Conservation (phyloP, 768 basidiomycete genomes). For the Mrakia hoshinonis region DNA sequence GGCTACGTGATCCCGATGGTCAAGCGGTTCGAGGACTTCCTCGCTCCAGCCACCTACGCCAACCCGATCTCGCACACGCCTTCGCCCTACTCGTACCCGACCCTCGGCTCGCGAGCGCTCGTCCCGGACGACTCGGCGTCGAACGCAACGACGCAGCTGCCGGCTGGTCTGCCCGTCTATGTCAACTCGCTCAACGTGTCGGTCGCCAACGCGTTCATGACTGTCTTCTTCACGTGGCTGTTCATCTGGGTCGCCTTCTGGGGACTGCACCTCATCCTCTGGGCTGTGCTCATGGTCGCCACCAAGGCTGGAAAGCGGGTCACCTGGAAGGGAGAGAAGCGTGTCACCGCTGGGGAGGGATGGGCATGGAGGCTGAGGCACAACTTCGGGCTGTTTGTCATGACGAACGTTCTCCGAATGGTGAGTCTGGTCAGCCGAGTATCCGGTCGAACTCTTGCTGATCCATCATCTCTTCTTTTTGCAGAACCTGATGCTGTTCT, state of each 20-base stretch:
- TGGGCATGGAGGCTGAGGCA: constrained; percentile 16
- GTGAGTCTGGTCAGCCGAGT: too few species aligned
- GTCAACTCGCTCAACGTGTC: constrained; percentile 68
- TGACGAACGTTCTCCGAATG: constrained; percentile 24
- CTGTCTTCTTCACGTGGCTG: constrained; percentile 66
- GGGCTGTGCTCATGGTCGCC: constrained; percentile 42
- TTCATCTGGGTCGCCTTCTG: constrained; percentile 57
- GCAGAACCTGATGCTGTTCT: constrained; percentile 55
- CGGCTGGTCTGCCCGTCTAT: constrained; percentile 75
- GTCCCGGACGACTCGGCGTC: constrained; percentile 33
- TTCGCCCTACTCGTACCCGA: constrained; percentile 14
- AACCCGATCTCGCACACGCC: not conserved
- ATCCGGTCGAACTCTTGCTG: too few species aligned
- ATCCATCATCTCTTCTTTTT: not conserved
- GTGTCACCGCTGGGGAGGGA: not conserved
- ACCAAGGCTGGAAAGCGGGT: constrained; percentile 33
- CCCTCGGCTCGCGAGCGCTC: constrained; percentile 31
- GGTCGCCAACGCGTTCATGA: constrained; percentile 82
- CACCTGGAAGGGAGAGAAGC: constrained; percentile 6
- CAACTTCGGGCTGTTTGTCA: constrained; percentile 19
- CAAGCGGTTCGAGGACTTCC: constrained; percentile 33
- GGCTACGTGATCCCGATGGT: constrained; percentile 25
- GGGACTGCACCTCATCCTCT: constrained; percentile 50
- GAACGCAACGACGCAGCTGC: constrained; percentile 42
- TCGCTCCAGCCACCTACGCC: constrained; percentile 28